Evolutionary conservation across 768 basidiomycete genomes (phyloP).

Genomic region (Tremella yokohamensis): DNA sequence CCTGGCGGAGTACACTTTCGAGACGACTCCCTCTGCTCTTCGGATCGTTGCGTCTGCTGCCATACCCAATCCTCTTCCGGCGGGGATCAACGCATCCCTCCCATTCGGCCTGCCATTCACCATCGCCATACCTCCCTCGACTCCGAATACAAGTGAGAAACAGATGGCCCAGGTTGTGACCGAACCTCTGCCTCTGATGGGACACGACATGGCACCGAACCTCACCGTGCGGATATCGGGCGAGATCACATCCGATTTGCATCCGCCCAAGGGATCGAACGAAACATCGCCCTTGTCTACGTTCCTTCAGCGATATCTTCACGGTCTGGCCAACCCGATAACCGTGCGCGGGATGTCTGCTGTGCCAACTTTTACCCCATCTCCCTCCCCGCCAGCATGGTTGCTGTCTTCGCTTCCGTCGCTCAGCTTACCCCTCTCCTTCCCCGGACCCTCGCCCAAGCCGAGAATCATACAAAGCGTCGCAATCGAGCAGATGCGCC

Average conservation of each 20-base stretch:
- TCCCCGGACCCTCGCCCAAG: constrained; percentile 43
- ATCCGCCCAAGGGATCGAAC: not conserved
- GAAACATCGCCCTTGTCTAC: constrained; percentile 28
- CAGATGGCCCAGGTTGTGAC: constrained; percentile 48
- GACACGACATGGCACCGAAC: constrained; percentile 15
- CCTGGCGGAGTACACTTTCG: constrained; percentile 36
- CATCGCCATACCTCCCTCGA: constrained; percentile 28
- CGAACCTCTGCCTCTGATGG: constrained; percentile 28
- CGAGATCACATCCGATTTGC: constrained; percentile 25
- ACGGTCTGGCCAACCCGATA: constrained; percentile 44
- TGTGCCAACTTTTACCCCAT: constrained; percentile 24
- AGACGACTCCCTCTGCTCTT: constrained; percentile 22
- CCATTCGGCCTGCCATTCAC: constrained; percentile 43
- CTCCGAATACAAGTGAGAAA: constrained; percentile 10
- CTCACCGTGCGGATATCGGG: constrained; percentile 16
- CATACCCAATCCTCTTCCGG: constrained; percentile 34
- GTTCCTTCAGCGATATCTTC: constrained; percentile 45
- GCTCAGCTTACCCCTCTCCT: constrained; percentile 30
- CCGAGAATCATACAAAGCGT: constrained; percentile 46
- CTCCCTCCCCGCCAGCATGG: constrained; percentile 37
- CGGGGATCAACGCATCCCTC: constrained; percentile 24
- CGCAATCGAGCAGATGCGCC: constrained; percentile 48
- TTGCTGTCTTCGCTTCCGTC: constrained; percentile 28
- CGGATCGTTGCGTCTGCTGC: constrained; percentile 32
- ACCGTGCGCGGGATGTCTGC: constrained; percentile 32